Conservation (phyloP, 495 filamentous ascomycete genomes). For the Thermothielavioides terrestris region DNA sequence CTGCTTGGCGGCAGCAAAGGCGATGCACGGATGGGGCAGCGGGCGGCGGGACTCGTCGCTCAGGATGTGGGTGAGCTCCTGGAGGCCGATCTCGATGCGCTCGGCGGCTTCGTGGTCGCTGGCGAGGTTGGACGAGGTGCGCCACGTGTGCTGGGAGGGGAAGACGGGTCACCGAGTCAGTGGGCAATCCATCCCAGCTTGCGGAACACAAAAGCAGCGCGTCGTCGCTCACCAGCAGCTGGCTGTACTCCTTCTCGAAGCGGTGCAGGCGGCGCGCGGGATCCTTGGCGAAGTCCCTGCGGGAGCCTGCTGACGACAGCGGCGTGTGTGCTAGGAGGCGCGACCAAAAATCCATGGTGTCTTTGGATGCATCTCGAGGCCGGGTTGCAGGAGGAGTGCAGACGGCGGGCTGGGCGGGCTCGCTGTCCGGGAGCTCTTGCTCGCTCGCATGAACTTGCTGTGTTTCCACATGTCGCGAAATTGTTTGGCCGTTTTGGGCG, state of each 20-base stretch:
- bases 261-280: constrained; percentile 79
- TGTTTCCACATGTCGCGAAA: constrained; percentile 29
- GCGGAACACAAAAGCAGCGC: too few relatives aligned
- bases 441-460: constrained; percentile 19
- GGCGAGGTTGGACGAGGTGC: constrained; percentile 49
- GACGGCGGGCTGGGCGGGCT: constrained; percentile 2
- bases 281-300: constrained; percentile 58
- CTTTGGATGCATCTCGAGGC: constrained; percentile 28
- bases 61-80: constrained; percentile 66
- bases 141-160: constrained; percentile 64
- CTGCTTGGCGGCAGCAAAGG: constrained; percentile 72
- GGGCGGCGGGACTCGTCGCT: constrained; percentile 83
- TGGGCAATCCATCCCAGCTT: too few relatives aligned
- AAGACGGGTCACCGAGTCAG: constrained; percentile 1
- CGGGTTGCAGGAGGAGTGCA: constrained; percentile 7
- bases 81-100: constrained; percentile 43
- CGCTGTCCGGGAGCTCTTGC: constrained; percentile 6
- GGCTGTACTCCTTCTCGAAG: constrained; percentile 82
- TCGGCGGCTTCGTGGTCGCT: constrained; percentile 47
- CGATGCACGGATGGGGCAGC: constrained; percentile 78
- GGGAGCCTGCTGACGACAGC: constrained; percentile 46
- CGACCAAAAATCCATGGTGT: constrained; percentile 56
- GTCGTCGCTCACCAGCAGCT: constrained; percentile 70
- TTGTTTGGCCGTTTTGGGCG: constrained; percentile 19
- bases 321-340: constrained; percentile 78